Conservation (phyloP, 495 filamentous ascomycete species). For the Penicillium simplicissimum region DNA sequence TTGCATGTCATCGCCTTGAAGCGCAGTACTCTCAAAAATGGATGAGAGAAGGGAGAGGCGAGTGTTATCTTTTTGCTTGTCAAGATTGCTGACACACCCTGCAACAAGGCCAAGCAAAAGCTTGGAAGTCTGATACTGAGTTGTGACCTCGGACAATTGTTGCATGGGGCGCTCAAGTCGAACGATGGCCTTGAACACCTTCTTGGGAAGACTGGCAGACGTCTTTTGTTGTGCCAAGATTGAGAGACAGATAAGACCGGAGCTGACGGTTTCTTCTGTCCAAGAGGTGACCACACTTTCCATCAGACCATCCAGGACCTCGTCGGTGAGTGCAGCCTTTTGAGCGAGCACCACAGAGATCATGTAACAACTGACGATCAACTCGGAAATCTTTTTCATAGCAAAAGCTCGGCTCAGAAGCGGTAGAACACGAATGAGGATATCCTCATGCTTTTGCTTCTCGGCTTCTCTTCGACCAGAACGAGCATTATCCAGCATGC, state of each 20-base stretch:
- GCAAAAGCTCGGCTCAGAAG: slow-evolving; percentile 73
- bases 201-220: slow-evolving; percentile 54
- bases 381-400: slow-evolving; percentile 68
- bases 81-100: slow-evolving; percentile 64
- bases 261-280: slow-evolving; percentile 65
- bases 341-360: slow-evolving; percentile 79
- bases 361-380: slow-evolving; percentile 88
- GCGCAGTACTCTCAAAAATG: slow-evolving; percentile 59
- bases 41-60: slow-evolving; percentile 59
- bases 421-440: slow-evolving; percentile 72
- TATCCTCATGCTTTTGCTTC: slow-evolving; percentile 72
- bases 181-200: slow-evolving; percentile 67
- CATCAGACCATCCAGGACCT: slow-evolving; percentile 77
- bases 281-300: slow-evolving; percentile 76
- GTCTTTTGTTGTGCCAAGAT: slow-evolving; percentile 78
- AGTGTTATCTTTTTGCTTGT: slow-evolving; percentile 57
- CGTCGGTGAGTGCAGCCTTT: slow-evolving; percentile 74
- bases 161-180: slow-evolving; percentile 59
- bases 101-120: slow-evolving; percentile 71
- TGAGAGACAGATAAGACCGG: slow-evolving; percentile 78
- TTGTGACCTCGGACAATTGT: slow-evolving; percentile 60
- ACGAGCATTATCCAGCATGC: slow-evolving; percentile 71
- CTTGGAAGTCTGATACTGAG: slow-evolving; percentile 67
- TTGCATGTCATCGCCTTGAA: slow-evolving; percentile 61
- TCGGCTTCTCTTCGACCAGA: slow-evolving; percentile 69